Evolutionary conservation across 225 moss, liverwort and hornwort species (phyloP), one percentile per base, ranked within the genome.

Genomic region (Marchantia polymorpha): DNA sequence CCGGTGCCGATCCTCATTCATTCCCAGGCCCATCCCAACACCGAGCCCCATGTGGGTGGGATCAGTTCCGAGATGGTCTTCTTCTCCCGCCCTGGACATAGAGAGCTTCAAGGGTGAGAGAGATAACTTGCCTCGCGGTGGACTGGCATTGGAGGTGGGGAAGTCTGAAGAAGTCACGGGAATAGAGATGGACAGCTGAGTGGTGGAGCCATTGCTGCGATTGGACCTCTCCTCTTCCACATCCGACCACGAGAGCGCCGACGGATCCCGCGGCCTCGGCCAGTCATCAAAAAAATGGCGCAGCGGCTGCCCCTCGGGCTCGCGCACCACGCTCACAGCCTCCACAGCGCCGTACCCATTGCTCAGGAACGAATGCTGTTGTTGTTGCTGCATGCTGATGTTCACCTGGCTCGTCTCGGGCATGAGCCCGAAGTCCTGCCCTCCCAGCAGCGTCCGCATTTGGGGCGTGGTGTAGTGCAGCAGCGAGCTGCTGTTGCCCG

Each of bases 41-140:
- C 89, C 91, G 78, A 90, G 88, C 50, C 90, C 93, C 92, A 89
- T 89, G 82, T 84, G 82, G 74, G 82, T 86, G 73, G 82, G 86
- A 82, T 87, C 87, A 83, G 69, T 68, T 66, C 81, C 84, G 75
- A 89, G 83, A 78, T 75, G 75, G 54, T 88, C 86, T 69, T 87
- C 89, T 71, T 90, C 87, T 81, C 91, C 90, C 85, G 91, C 89
- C 91, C 90, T 89, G 87, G 89, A 92, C 90, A 95, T 92, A 87
- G 90, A 95, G 85, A 95, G 95, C 93, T 95, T 95, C 90, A 93
- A 93, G 90, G 92, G 92, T 86, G 95, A 99, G 83, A 95, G 89
- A 93, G 92, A 91, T 90, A 93, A 95, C 95, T 95, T 99, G 93
- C 99, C 99, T 99, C 92, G 90, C 92, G 99, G 93, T 80, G 99